Base-by-base conservation (phyloP, 768 basidiomycete species). In the Nidula microcarpa region DNA sequence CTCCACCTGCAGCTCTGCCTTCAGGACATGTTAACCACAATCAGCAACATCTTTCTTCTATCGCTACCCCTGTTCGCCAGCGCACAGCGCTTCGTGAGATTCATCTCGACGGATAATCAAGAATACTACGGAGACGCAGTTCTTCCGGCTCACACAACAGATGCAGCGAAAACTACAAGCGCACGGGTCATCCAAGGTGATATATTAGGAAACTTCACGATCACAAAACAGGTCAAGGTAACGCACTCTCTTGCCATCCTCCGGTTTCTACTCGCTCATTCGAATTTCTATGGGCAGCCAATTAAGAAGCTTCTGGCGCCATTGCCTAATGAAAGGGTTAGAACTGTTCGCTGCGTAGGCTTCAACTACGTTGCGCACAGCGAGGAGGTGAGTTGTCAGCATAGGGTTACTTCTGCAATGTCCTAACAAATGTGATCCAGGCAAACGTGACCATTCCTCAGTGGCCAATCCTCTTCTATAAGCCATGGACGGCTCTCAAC, bases 121-220 rank as follows among this genome's bases (percentile, higher is more conserved):
- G 64, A 63, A 55, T 73, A 73, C 53, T 68, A 65, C 43, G 72
- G 72, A n/a, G 72, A 73, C 53, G 72, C 69, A 13, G 70, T 73
- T 34, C 60, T 73, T 14, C 66, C 68, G 0, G n/a, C 60, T 7
- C 57, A 57, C 11, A 60, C 63, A 13, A 60, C 60, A 4, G 70
- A 73, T 55, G 69, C 72, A 2, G 57, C 72, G 18, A 61, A 67
- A 51, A 70, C 66, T 55, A 70, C 55, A 33, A 55, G 58, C 30
- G 72, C 72, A 4, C 59, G 59, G 14, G 63, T 72, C 13, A 69
- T 73, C 50, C 58, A 61, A 2, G 72, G 72, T 5, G 70, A 72
- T 51, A 70, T 72, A 43, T 57, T 73, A 9, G 70, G 70, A 7
- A 63, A 72, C 33, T 73, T 71, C 53, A 59, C 47, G 10, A 60